Evolutionary conservation across 2,329 filamentous ascomycete genomes (phyloP).

Genomic region (Colletotrichum lentis): DNA sequence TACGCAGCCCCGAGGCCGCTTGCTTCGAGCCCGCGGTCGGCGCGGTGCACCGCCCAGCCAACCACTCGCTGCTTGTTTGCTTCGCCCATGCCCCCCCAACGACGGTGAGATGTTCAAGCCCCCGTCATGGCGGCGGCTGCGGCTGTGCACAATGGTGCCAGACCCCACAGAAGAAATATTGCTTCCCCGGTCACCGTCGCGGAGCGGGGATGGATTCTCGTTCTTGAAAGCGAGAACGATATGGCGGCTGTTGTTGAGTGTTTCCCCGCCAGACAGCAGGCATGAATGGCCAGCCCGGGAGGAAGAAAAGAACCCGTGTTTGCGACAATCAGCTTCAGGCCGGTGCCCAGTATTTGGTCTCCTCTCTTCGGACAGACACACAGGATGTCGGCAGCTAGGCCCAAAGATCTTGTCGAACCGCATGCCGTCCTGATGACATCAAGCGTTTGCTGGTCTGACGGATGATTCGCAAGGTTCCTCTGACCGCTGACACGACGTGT

Average conservation of each 20-base stretch:
- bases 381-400: background rate
- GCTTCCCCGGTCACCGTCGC: constrained; percentile 8
- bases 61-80: background rate
- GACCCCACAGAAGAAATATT: constrained; percentile 7
- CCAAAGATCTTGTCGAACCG: background rate
- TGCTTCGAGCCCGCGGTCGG: constrained; percentile 23
- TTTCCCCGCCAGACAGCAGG: background rate
- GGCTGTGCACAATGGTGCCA: constrained; percentile 32
- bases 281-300: background rate
- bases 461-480: constrained; percentile 6
- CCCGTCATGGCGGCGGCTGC: constrained; percentile 26
- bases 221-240: constrained; percentile 26
- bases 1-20: constrained; percentile 28
- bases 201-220: constrained; percentile 5
- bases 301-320: constrained; percentile 10
- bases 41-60: constrained; percentile 29
- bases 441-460: constrained; percentile 20
- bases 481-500: background rate
- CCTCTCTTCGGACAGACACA: background rate
- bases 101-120: constrained; percentile 16
- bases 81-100: background rate
- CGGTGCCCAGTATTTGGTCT: constrained; percentile 3
- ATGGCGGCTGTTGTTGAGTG: background rate
- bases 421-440: constrained; percentile 34
- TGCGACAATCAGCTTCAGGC: background rate